These are phyloP conservation scores for Aspergillus fischeri DNA, from an alignment of 2,329 filamentous ascomycete genomes.

Conservation along the genomic window DNA sequence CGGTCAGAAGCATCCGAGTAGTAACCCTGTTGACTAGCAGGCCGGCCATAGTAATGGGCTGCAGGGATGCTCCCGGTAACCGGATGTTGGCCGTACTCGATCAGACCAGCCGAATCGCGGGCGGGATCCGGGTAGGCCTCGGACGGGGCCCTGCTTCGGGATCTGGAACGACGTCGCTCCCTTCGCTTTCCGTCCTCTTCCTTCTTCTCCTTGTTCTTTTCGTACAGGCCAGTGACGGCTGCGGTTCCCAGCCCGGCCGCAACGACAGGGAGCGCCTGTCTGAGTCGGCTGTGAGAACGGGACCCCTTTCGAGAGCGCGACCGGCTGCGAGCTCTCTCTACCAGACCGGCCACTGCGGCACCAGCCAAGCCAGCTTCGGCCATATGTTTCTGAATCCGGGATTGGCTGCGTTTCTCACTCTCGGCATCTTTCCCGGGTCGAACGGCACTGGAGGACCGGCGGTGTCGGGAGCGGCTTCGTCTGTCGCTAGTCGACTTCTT, in stretches of 20 bases:
- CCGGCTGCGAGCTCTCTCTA: conserved; percentile 54
- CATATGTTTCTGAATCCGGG: conserved; percentile 55
- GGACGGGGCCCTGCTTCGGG: conserved; percentile 41
- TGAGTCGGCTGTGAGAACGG: conserved; percentile 53
- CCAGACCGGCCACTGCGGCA: conserved; percentile 59
- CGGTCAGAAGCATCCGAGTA: conserved; percentile 42
- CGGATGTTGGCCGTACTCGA: conserved; percentile 62
- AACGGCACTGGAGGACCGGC: conserved; percentile 31
- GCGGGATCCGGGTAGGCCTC: conserved; percentile 37
- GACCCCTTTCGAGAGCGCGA: conserved; percentile 50
- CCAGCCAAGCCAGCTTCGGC: conserved; percentile 60
- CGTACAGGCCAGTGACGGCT: conserved; percentile 58
- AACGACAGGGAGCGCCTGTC: conserved; percentile 56
- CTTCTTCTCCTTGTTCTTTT: conserved; percentile 59
- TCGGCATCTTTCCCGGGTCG: conserved; percentile 16
- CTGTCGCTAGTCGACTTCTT: conserved; percentile 50
- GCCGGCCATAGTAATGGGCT: conserved; percentile 45
- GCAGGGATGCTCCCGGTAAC: conserved; percentile 53
- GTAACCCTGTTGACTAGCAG: conserved; percentile 35
- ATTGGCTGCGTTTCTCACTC: conserved; percentile 33
- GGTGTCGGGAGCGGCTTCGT: conserved; percentile 45
- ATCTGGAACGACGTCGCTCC: conserved; percentile 43
- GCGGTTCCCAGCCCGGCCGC: conserved; percentile 59
- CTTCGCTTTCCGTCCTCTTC: conserved; percentile 47
- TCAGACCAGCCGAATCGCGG: conserved; percentile 48